phyloP scores from a whole-genome alignment of 139 green algal species.

The Coelastrella sp. region DNA sequence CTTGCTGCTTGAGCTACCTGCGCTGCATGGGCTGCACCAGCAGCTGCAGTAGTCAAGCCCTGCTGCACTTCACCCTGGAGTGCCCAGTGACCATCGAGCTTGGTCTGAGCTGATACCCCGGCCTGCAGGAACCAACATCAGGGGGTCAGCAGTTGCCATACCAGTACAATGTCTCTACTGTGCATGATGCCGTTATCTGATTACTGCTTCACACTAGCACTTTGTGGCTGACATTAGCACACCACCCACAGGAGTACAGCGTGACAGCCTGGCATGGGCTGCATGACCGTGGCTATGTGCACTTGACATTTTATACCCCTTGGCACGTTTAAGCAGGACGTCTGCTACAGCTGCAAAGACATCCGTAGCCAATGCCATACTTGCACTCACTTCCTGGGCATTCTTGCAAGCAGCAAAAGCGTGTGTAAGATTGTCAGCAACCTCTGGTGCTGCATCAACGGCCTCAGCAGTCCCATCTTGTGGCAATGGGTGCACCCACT shows the following conservation, averaged over 20 bases:
- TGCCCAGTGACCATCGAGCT: slow-evolving; percentile 66
- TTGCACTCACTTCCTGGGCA: slow-evolving; percentile 41
- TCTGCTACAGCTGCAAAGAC: background rate
- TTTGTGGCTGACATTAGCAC: too few species aligned
- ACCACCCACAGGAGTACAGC: too few species aligned
- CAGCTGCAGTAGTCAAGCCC: slow-evolving; percentile 24
- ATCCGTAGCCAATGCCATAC: too few species aligned
- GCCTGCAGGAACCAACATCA: background rate
- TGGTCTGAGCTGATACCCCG: background rate
- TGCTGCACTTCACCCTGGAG: slow-evolving; percentile 53
- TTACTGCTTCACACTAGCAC: too few species aligned
- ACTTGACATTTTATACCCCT: too few species aligned
- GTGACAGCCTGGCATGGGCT: too few species aligned
- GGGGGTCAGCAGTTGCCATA: too few species aligned
- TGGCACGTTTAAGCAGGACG: too few species aligned
- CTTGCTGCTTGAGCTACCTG: slow-evolving; percentile 52
- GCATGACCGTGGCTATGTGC: too few species aligned
- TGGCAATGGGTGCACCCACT: slow-evolving; percentile 67
- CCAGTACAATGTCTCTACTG: too few species aligned
- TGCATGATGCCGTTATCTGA: too few species aligned
- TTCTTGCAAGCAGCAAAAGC: slow-evolving; percentile 51
- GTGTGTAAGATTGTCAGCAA: slow-evolving; percentile 44
- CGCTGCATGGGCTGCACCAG: slow-evolving; percentile 51
- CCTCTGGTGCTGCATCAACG: slow-evolving; percentile 34
- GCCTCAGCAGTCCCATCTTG: slow-evolving; percentile 16